Conservation (phyloP, 1,284 basidiomycete species). For the Ceratobasidium sp. region DNA sequence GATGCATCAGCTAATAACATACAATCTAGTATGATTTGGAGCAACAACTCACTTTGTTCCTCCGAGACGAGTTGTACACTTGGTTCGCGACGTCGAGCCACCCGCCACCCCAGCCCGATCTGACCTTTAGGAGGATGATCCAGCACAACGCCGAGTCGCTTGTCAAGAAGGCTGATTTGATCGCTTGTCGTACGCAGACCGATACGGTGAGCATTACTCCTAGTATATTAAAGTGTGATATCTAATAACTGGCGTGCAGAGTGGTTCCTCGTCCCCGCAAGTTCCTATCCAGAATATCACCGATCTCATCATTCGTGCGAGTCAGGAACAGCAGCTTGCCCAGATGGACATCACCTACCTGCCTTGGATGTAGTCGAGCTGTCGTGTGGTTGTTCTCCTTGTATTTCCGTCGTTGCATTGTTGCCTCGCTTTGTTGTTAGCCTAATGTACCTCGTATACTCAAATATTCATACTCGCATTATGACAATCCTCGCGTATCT, state of each 20-base stretch:
- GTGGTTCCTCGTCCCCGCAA: conserved; percentile 15
- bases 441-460: too few relatives aligned
- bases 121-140: conserved; percentile 71
- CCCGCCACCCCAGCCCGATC: conserved; percentile 52
- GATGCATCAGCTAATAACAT: conserved; percentile 36
- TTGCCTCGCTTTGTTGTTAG: background rate
- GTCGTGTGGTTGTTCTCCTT: background rate
- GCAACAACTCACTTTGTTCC: conserved; percentile 86
- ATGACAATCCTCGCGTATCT: too few relatives aligned
- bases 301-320: conserved; percentile 33
- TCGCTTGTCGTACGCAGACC: conserved; percentile 84
- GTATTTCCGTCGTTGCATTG: background rate
- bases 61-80: conserved; percentile 88
- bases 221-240: too few relatives aligned
- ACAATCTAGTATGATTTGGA: conserved; percentile 84
- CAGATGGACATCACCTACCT: conserved; percentile 34
- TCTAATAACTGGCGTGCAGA: background rate
- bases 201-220: conserved; percentile 64
- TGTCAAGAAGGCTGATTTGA: conserved; percentile 82
- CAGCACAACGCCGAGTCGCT: conserved; percentile 78
- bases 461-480: too few relatives aligned
- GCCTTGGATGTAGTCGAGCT: conserved; percentile 31
- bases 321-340: conserved; percentile 34
- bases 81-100: conserved; percentile 54
- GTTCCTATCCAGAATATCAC: conserved; percentile 35